Evolutionary conservation across 371 early-diverging fungal genomes (phyloP).

Genomic region (Mortierella sp.): DNA sequence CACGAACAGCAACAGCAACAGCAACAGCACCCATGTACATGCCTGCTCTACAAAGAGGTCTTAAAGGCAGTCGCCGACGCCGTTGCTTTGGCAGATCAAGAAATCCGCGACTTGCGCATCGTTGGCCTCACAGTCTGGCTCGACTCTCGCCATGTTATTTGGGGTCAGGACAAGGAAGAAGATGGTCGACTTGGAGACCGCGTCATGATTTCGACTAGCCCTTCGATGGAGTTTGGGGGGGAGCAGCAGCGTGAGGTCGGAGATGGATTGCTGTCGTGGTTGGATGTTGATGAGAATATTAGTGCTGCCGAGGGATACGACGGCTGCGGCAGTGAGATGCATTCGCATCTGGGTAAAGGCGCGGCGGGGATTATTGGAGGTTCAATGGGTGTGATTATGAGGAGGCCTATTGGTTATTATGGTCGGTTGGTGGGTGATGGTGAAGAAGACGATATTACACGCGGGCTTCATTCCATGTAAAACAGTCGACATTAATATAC

Average conservation of each 20-base stretch:
- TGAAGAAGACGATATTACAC: conserved; percentile 29
- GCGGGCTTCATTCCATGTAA: not conserved
- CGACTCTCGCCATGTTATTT: conserved; percentile 39
- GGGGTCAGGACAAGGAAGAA: conserved; percentile 37
- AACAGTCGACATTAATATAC: too few relatives aligned
- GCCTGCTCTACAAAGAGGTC: conserved; percentile 24
- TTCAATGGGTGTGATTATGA: conserved; percentile 44
- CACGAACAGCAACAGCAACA: not conserved
- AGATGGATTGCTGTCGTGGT: conserved; percentile 49
- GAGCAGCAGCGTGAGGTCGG: conserved; percentile 22
- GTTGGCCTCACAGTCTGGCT: conserved; percentile 42
- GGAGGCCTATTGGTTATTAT: conserved; percentile 41
- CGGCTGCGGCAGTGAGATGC: not conserved
- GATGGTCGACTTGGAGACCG: conserved; percentile 38
- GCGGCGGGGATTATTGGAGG: conserved; percentile 44
- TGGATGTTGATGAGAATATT: conserved; percentile 10
- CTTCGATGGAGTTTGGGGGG: conserved; percentile 8
- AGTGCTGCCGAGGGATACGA: not conserved
- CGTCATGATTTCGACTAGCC: conserved; percentile 25
- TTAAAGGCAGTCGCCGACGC: conserved; percentile 32
- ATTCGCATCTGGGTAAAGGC: conserved; percentile 19
- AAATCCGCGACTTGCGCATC: conserved; percentile 33
- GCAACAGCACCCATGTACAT: conserved; percentile 15
- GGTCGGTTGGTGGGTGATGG: conserved; percentile 39
- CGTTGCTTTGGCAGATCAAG: conserved; percentile 39